Base-by-base conservation (phyloP, 805 yeast genomes). In the Yarrowia sp. region DNA sequence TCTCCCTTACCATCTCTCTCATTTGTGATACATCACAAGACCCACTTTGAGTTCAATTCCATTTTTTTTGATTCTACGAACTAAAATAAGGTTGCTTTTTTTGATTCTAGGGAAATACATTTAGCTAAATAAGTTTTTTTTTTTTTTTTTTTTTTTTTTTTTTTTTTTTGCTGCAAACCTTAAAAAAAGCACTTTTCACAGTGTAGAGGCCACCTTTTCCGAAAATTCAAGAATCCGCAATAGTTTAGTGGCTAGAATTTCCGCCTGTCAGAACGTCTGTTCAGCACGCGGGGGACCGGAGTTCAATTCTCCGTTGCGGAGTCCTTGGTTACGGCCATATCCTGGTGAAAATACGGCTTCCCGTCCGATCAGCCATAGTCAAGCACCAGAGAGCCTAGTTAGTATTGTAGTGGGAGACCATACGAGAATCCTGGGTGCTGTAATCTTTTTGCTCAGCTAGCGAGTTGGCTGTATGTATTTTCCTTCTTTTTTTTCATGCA, bases 191-290 rank as follows among this genome's bases (percentile, higher is more conserved):
- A n/a, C n/a, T n/a, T n/a, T 51, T 33, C 30, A 33, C 40, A 8
- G 19, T 22, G 41, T 11, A n/a, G 21, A 22, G 32, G 41, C 30
- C 19, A 51, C 22, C 2, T 33, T 51, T 51, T 49, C n/a, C 26
- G 1, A 16, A 22, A 33, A 19, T 7, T 2, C 30, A 22, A 33
- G 21, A 12, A 12, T 54, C 44, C 61, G 61, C 61, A 72, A 74
- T 74, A 74, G 76, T 74, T 74, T 74, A 74, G 75, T 74, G 77
- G 77, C 75, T 72, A 74, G 76, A 74, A 74, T 74, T 70, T 70
- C 75, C 76, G 76, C 75, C 75, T 74, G 76, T 74, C 76, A 73
- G 67, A n/a, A 48, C 52, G 11, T n/a, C n/a, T 21, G 28, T 22
- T 22, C 58, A 51, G 58, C 58, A 51, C 58, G 58, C 58, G 58